Evolutionary conservation across 495 filamentous ascomycete genomes (phyloP).

Genomic region (Clavariopsis aquatica): DNA sequence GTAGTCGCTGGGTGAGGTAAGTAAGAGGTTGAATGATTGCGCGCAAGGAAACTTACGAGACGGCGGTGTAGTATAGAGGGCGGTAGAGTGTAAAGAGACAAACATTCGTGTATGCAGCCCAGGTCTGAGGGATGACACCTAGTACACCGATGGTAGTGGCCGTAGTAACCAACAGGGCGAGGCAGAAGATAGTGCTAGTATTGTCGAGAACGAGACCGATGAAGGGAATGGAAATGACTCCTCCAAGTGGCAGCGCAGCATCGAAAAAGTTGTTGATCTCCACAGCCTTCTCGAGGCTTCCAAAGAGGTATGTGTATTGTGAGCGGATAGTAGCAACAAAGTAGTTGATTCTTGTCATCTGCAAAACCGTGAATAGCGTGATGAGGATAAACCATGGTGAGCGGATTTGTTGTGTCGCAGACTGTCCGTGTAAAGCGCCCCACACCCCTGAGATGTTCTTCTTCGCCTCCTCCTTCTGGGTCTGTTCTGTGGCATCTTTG

Average conservation of each 20-base stretch:
- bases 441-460: conserved; percentile 72
- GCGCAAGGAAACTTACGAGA: conserved; percentile 54
- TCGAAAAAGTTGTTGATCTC: conserved; percentile 85
- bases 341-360: conserved; percentile 96
- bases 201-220: conserved; percentile 82
- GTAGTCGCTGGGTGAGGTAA: conserved; percentile 65
- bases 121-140: conserved; percentile 68
- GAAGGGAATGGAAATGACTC: conserved; percentile 81
- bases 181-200: conserved; percentile 70
- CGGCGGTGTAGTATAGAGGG: conserved; percentile 75
- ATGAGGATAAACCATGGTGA: conserved; percentile 89
- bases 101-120: conserved; percentile 77
- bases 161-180: conserved; percentile 68
- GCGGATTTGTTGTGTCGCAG: conserved; percentile 71
- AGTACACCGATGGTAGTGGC: conserved; percentile 79
- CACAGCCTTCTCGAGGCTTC: conserved; percentile 57
- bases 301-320: conserved; percentile 82
- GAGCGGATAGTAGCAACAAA: conserved; percentile 88
- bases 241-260: conserved; percentile 81
- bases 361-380: conserved; percentile 80
- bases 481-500: conserved; percentile 57
- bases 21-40: conserved; percentile 5
- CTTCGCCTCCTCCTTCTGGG: conserved; percentile 60
- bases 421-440: conserved; percentile 80
- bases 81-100: conserved; percentile 76